Conservation (phyloP, 768 basidiomycete species). For the Agrocybe praecox region DNA sequence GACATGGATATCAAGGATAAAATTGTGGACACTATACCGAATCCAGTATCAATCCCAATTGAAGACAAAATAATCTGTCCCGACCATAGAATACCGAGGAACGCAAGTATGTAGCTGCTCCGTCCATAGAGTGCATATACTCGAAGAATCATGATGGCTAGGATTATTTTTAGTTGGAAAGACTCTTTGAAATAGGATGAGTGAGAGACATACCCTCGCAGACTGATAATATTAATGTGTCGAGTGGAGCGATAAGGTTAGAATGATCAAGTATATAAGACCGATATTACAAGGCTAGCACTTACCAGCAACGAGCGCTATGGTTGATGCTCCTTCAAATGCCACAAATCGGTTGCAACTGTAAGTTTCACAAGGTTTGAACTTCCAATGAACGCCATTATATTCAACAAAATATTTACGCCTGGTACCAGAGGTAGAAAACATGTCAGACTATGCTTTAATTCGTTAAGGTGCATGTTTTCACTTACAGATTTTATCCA, state of each 20-base stretch:
- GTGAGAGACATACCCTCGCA: neutral
- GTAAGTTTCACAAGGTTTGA: neutral
- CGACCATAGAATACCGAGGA: conserved; percentile 23
- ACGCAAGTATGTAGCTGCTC: conserved; percentile 13
- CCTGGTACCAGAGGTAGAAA: neutral
- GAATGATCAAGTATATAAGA: too few species aligned
- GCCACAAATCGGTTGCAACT: conserved; percentile 27
- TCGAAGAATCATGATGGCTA: conserved; percentile 34
- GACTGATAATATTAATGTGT: neutral
- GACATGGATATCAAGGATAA: neutral
- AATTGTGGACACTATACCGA: conserved; percentile 18
- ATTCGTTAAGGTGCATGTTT: neutral
- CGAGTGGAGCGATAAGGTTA: too few species aligned
- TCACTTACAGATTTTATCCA: conserved; percentile 13
- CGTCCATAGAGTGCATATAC: conserved; percentile 31
- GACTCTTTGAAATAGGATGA: neutral
- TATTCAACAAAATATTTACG: neutral
- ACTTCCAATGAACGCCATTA: neutral
- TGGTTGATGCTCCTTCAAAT: conserved; percentile 31
- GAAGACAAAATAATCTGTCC: conserved; percentile 25
- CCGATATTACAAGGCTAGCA: neutral
- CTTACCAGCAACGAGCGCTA: conserved; percentile 26
- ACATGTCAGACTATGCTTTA: neutral
- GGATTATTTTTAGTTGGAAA: neutral
- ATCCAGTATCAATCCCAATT: conserved; percentile 24